These are phyloP conservation scores for Phytopythium mirpurense DNA, from an alignment of 352 stramenopile species.

Conservation along the genomic window DNA sequence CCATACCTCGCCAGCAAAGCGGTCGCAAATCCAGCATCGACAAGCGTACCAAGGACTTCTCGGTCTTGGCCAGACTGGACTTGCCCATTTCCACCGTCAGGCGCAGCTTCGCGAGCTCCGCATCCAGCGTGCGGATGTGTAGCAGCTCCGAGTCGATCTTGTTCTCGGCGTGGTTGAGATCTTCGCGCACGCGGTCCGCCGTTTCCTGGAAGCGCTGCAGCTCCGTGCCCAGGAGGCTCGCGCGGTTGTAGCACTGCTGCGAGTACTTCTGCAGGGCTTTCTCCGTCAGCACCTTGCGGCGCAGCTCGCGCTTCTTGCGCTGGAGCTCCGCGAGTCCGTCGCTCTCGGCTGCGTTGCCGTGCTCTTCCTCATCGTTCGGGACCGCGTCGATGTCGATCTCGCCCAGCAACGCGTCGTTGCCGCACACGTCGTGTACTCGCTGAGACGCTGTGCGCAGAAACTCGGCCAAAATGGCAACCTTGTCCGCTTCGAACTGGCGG, in stretches of 20 bases:
- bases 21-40: not conserved
- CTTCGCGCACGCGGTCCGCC: slow-evolving; percentile 34
- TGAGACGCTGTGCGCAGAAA: slow-evolving; percentile 52
- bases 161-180: slow-evolving; percentile 62
- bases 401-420: slow-evolving; percentile 37
- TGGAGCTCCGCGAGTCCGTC: slow-evolving; percentile 43
- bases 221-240: slow-evolving; percentile 53
- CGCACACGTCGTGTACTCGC: slow-evolving; percentile 41
- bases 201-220: slow-evolving; percentile 44
- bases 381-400: slow-evolving; percentile 42
- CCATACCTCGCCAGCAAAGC: too few relatives aligned
- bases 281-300: slow-evolving; percentile 64
- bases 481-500: slow-evolving; percentile 56
- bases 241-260: slow-evolving; percentile 52
- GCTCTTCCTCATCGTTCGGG: slow-evolving; percentile 19
- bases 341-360: slow-evolving; percentile 12
- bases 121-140: slow-evolving; percentile 54
- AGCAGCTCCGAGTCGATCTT: slow-evolving; percentile 69
- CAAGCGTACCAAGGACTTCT: slow-evolving; percentile 37
- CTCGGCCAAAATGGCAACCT: slow-evolving; percentile 36
- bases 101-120: slow-evolving; percentile 56
- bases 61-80: slow-evolving; percentile 34
- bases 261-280: slow-evolving; percentile 68
- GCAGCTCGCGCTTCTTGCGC: slow-evolving; percentile 67
- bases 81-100: slow-evolving; percentile 61